Conservation (phyloP, 23 red algal species). For the Gracilariopsis chorda region DNA sequence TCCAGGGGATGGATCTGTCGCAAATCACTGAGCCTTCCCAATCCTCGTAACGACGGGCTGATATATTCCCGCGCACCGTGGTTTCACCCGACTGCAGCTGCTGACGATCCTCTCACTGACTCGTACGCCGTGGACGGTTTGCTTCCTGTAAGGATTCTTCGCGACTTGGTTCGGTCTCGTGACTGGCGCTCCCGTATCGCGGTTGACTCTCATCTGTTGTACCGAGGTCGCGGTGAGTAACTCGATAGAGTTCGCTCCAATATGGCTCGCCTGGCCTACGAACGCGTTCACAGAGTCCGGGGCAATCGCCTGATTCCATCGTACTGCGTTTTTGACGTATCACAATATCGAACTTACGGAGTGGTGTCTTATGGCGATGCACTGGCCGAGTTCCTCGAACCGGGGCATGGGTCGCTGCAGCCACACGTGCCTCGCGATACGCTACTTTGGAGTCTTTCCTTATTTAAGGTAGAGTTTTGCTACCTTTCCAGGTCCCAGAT, state of each 20-base stretch:
- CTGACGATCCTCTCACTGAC: background rate
- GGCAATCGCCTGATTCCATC: background rate
- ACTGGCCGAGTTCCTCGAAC: background rate
- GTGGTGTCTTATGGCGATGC: background rate
- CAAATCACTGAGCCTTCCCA: background rate
- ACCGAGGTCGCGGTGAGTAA: too few species aligned
- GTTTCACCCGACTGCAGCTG: background rate
- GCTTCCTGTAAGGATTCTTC: background rate
- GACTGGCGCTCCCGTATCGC: background rate
- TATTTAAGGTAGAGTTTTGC: background rate
- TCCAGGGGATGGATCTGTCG: too few species aligned
- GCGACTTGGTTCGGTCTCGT: background rate
- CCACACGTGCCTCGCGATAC: background rate
- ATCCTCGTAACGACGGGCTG: background rate
- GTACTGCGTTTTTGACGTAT: background rate
- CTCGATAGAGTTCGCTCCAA: too few species aligned
- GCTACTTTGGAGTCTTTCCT: background rate
- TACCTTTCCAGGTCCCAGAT: background rate
- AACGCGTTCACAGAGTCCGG: too few species aligned
- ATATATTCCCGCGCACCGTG: background rate
- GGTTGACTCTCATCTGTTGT: background rate
- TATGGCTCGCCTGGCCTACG: too few species aligned
- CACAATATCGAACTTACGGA: background rate
- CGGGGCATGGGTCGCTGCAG: too few species aligned
- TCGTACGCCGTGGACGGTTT: background rate